Conservation (phyloP, 352 stramenopile genomes). For the Peronospora destructor region DNA sequence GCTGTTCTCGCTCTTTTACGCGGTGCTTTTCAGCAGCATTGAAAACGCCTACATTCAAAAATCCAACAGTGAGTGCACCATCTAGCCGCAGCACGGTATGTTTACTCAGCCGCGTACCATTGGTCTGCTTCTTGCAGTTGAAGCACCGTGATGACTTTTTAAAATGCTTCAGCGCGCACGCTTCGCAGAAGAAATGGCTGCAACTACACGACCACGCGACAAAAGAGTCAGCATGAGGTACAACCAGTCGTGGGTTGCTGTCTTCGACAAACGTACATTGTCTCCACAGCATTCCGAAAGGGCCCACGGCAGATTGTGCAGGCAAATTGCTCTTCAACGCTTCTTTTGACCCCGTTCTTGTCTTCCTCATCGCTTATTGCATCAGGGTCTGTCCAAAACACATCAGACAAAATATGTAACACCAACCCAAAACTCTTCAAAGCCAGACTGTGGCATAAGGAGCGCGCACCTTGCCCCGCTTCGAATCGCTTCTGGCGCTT, state of each 20-base stretch:
- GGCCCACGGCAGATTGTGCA: constrained; percentile 92
- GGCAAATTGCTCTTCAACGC: constrained; percentile 86
- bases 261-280: constrained; percentile 36
- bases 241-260: neutral
- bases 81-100: neutral
- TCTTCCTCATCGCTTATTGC: constrained; percentile 57
- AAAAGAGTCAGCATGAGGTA: neutral
- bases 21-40: constrained; percentile 83
- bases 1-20: constrained; percentile 36
- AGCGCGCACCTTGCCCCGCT: neutral
- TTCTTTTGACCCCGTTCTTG: constrained; percentile 56
- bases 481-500: constrained; percentile 71
- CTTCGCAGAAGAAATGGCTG: constrained; percentile 94
- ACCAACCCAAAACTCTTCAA: neutral
- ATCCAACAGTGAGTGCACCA: neutral
- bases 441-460: neutral
- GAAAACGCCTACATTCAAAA: constrained; percentile 57
- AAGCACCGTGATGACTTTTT: constrained; percentile 85
- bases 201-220: constrained; percentile 45
- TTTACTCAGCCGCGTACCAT: constrained; percentile 35
- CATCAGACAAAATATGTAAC: neutral
- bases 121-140: constrained; percentile 92
- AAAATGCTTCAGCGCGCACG: constrained; percentile 86
- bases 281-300: constrained; percentile 93
- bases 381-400: constrained; percentile 26